Base-by-base conservation (phyloP, 78 protist species). In the Dictyostelium firmibasis region DNA sequence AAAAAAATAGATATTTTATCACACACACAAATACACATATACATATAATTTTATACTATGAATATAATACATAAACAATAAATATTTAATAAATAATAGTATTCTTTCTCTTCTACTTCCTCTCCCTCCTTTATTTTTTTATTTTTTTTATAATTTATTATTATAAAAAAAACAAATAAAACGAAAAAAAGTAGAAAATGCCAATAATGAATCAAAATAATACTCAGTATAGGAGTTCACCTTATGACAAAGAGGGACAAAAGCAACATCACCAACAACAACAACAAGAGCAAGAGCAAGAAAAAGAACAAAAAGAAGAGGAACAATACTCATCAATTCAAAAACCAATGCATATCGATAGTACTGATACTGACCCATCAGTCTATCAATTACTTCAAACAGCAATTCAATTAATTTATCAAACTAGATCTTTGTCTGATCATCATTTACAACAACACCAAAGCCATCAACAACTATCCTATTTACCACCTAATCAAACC, bases 301-400 rank as follows among this genome's bases (percentile, higher is more conserved):
- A 20, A n/a, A 13, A 62, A 62, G 18, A 72, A 72, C 79, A 13
- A 27, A 67, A 67, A 67, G 75, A 67, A 27, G 38, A 67, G 35
- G 75, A 27, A 20, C 27, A 20, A 57, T 57, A 57, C 67, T 57
- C 67, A 16, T 27, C 75, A 67, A 67, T 67, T 7, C 75, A n/a
- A 67, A 67, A 67, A 67, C 14, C 75, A 67, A 67, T 67, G 35
- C 38, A 31, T 72, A 31, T 33, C 23, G 43, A 33, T 33, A 72
- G 43, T 33, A 5, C 6, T 33, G 79, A 72, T 33, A 72, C 53
- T 33, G 94, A 89, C 25, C 94, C 94, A 29, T 20, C 84, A 7
- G 47, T 81, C 25, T 53, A 79, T 64, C 94, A 89, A 50, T 81
- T 89, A 35, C 84, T 89, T 64, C 94, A 89, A 31, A 81, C 87